Percentiles rank a stretch among this genome's conserved stretches.
phyloP scores from a whole-genome alignment of 352 stramenopile genomes.

The Globisporangium rhizosaccharum region DNA sequence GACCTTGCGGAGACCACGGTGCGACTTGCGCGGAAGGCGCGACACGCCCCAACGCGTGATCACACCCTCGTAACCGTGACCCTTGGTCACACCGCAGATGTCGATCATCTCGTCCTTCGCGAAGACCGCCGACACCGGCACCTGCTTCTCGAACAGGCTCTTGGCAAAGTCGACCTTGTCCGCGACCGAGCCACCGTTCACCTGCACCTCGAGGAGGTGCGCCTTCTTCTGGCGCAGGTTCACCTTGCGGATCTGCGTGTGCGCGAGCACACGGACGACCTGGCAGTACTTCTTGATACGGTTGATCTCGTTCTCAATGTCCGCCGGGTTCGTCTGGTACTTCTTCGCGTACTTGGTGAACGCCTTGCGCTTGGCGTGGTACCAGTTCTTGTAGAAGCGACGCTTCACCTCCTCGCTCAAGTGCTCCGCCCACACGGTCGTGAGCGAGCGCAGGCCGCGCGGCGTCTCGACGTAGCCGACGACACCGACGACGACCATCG shows the following conservation, averaged over 20 bases:
- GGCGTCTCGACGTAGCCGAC: slow-evolving; percentile 99
- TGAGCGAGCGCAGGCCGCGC: slow-evolving; percentile 97
- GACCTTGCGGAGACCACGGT: slow-evolving; percentile 99
- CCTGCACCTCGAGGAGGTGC: slow-evolving; percentile 99
- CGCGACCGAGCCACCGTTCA: slow-evolving; percentile 96
- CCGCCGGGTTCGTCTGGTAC: slow-evolving; percentile 90
- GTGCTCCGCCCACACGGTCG: slow-evolving; percentile 99
- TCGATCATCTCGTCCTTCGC: slow-evolving; percentile 99
- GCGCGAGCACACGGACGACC: slow-evolving; percentile 98
- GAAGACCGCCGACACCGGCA: slow-evolving; percentile 94
- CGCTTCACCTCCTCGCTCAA: slow-evolving; percentile 98
- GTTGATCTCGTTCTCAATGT: slow-evolving; percentile 97
- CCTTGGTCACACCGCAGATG: slow-evolving; percentile 98
- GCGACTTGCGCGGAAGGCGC: slow-evolving; percentile 99
- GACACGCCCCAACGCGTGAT: slow-evolving; percentile 99
- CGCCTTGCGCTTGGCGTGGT: slow-evolving; percentile 99
- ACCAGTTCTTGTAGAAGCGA: slow-evolving; percentile 99
- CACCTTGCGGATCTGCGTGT: slow-evolving; percentile 99
- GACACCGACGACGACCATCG: slow-evolving; percentile 99
- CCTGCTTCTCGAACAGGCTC: slow-evolving; percentile 98
- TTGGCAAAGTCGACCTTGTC: slow-evolving; percentile 99
- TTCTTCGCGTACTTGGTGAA: slow-evolving; percentile 99
- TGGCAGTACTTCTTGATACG: slow-evolving; percentile 99
- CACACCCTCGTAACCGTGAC: slow-evolving; percentile 98
- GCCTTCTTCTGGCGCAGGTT: slow-evolving; percentile 99